Evolutionary conservation across 2,329 filamentous ascomycete genomes (phyloP), one percentile per base, ranked within the genome.

Genomic region (Alternaria sp.): DNA sequence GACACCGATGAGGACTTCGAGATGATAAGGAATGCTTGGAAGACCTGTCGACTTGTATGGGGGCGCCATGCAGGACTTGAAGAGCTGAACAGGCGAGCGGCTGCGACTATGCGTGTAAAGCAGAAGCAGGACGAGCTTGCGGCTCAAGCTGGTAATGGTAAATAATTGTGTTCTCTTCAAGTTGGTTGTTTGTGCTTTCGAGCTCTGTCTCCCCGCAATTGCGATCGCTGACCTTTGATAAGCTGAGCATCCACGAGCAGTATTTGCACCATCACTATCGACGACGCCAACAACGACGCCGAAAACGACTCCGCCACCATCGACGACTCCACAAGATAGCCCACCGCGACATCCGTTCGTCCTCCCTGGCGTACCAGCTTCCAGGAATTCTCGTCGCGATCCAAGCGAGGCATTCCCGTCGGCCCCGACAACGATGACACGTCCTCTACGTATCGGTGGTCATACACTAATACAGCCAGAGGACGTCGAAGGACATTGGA

Each of bases 41-140:
- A 28, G 1, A 44, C 51, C 12, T 54, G 51, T 44, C 51, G 36
- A 13, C 36, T 54, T 5, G 36, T 54, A n/a, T 54, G 51, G 28
- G 25, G 25, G 26, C 46, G 17, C 15, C 9, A 30, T 13, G 25
- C 12, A n/a, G 9, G 46, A 5, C 25, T 49, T 19, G 25, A 26
- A 4, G 12, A 30, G 6, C 12, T 30, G 10, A 30, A 23, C n/a
- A 49, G 17, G 12, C 25, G 26, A 30, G 17, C 21, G 1, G 5
- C 25, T 10, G 26, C 5, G 25, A 19, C 11, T 19, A 30, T 8
- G 12, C 23, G 45, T 40, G n/a, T n/a, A 5, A 40, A 3, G 36
- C 36, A 40, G 36, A 9, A 40, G 7, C 12, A 52, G 6, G 13
- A 6, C 7, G 28, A 49, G 45, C 45, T 36, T 36, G 28, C 49